Conservation (phyloP, 805 yeast genomes). For the Ogataea dorogensis region DNA sequence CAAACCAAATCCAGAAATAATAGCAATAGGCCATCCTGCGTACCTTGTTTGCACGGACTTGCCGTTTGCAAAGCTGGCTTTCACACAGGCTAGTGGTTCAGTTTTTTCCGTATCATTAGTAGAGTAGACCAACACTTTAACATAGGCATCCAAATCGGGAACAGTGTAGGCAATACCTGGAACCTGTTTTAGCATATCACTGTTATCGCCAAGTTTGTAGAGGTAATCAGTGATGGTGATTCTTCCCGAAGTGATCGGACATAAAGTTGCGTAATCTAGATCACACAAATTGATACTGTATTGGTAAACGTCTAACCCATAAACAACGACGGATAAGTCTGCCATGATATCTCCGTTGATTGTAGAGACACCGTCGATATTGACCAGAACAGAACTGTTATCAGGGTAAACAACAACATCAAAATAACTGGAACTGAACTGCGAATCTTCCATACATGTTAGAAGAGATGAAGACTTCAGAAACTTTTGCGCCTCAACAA, state of each 20-base stretch:
- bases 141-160: conserved; percentile 94
- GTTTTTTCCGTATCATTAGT: conserved; percentile 40
- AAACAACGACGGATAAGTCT: conserved; percentile 63
- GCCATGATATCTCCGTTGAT: conserved; percentile 72
- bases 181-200: conserved; percentile 46
- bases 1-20: conserved; percentile 83
- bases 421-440: conserved; percentile 79
- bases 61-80: conserved; percentile 81
- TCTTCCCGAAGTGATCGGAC: conserved; percentile 89
- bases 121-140: conserved; percentile 65
- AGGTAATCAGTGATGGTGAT: conserved; percentile 54
- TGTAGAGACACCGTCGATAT: conserved; percentile 75
- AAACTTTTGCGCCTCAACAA: conserved; percentile 29
- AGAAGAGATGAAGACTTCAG: conserved; percentile 59
- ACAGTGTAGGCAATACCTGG: conserved; percentile 86
- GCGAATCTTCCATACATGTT: conserved; percentile 90
- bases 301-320: conserved; percentile 68
- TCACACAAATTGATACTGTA: conserved; percentile 63
- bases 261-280: conserved; percentile 50
- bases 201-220: conserved; percentile 40
- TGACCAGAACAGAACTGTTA: conserved; percentile 59
- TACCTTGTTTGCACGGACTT: conserved; percentile 91
- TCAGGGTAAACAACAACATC: conserved; percentile 71
- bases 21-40: conserved; percentile 96
- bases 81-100: conserved; percentile 82